A percentile compares a stretch with the other conserved stretches of the same genome.
Evolutionary conservation across 805 yeast species (phyloP).

Genomic region (Saccharomyces paradoxus): DNA sequence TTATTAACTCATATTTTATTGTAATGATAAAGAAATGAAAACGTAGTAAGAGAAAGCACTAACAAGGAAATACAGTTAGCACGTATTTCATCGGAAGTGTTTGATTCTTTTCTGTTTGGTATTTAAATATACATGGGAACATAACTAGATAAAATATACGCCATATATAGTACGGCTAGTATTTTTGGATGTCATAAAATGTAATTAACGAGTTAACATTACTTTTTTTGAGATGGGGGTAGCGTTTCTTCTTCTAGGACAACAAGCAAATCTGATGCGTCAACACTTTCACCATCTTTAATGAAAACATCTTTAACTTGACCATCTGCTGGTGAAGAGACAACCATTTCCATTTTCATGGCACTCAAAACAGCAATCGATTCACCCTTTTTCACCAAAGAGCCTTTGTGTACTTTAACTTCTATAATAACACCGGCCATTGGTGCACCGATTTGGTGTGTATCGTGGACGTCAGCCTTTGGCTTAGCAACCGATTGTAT

Average conservation of each 20-base stretch:
- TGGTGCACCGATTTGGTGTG: slow-evolving; percentile 94
- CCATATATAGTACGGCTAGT: not conserved
- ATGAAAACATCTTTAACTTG: slow-evolving; percentile 67
- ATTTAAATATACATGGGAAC: not conserved
- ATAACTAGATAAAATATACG: not conserved
- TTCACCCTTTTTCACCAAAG: slow-evolving; percentile 91
- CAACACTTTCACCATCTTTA: slow-evolving; percentile 91
- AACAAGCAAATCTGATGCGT: slow-evolving; percentile 82
- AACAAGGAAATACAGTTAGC: not conserved
- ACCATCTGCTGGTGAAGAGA: slow-evolving; percentile 85
- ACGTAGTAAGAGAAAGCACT: not conserved
- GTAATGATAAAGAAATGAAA: not conserved
- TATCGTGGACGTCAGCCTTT: slow-evolving; percentile 81
- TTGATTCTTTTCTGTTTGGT: not conserved
- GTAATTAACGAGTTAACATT: not conserved
- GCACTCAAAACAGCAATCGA: slow-evolving; percentile 90
- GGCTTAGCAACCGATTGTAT: slow-evolving; percentile 80
- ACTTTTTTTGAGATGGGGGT: slow-evolving; percentile 14
- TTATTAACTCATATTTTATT: not conserved
- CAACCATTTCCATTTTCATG: slow-evolving; percentile 99
- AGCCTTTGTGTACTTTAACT: slow-evolving; percentile 80
- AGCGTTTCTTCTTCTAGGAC: slow-evolving; percentile 35
- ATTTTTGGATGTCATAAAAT: not conserved
- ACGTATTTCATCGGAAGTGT: not conserved
- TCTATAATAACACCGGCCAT: slow-evolving; percentile 99